Conservation (phyloP, 495 filamentous ascomycete genomes). For the Sabuloglossum arenarium region DNA sequence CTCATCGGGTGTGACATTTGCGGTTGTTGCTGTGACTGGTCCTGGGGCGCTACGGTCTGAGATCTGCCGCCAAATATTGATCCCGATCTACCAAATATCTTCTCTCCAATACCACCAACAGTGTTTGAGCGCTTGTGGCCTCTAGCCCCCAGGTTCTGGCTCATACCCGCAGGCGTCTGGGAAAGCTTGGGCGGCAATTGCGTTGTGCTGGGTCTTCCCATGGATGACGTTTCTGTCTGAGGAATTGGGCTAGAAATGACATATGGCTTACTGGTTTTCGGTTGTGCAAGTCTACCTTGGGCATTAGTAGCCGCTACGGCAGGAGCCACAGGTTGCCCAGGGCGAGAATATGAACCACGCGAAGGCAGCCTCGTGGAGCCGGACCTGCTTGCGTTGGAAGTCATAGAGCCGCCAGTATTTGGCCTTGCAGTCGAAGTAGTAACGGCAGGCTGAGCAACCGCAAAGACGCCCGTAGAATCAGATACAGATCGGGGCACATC, state of each 20-base stretch:
- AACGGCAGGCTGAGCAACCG: slow-evolving; percentile 6
- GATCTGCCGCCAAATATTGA: slow-evolving; percentile 45
- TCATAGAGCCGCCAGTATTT: slow-evolving; percentile 63
- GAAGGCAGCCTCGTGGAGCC: slow-evolving; percentile 42
- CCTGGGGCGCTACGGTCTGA: slow-evolving; percentile 5
- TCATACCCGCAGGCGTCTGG: slow-evolving; percentile 9
- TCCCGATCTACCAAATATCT: slow-evolving; percentile 57
- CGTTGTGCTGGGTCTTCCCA: slow-evolving; percentile 38
- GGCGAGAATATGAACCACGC: slow-evolving; percentile 46
- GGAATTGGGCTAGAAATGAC: slow-evolving; percentile 51
- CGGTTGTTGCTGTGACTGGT: slow-evolving; percentile 21
- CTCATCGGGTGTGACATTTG: slow-evolving; percentile 51
- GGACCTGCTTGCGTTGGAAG: slow-evolving; percentile 34
- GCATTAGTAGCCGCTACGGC: slow-evolving; percentile 78
- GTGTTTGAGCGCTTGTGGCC: slow-evolving; percentile 87
- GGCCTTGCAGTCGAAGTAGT: slow-evolving; percentile 38
- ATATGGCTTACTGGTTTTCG: slow-evolving; percentile 50
- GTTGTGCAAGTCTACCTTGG: slow-evolving; percentile 77
- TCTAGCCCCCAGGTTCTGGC: slow-evolving; percentile 28
- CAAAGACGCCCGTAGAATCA: slow-evolving; percentile 25
- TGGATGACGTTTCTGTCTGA: slow-evolving; percentile 25
- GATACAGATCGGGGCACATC: slow-evolving; percentile 35
- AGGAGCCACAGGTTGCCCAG: slow-evolving; percentile 64
- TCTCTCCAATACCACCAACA: slow-evolving; percentile 57
- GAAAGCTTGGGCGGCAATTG: slow-evolving; percentile 24